Conservation (phyloP, 768 basidiomycete genomes). For the Kwoniella bestiolae region DNA sequence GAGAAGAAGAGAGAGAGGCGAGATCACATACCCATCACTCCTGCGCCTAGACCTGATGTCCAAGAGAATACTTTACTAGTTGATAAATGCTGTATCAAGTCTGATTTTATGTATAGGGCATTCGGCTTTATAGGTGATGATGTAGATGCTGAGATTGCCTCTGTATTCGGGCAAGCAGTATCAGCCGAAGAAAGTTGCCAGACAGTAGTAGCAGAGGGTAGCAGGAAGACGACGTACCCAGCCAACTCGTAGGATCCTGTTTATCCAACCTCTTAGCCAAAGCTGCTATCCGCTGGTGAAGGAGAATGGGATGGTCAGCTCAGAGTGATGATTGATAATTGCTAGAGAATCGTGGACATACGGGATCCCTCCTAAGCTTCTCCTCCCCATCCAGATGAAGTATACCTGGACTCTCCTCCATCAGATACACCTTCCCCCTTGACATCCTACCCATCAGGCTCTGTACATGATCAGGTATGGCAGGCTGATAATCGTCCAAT, state of each 20-base stretch:
- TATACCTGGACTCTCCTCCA: constrained; percentile 49
- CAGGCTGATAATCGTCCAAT: constrained; percentile 38
- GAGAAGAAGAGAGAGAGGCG: background rate
- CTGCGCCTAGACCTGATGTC: constrained; percentile 42
- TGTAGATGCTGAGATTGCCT: constrained; percentile 32
- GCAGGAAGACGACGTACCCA: constrained; percentile 30
- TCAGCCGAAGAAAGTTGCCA: too few species aligned
- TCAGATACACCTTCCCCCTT: constrained; percentile 47
- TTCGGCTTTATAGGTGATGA: constrained; percentile 42
- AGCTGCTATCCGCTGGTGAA: constrained; percentile 39
- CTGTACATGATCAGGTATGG: constrained; percentile 40
- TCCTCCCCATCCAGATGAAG: constrained; percentile 37
- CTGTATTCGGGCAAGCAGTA: constrained; percentile 23
- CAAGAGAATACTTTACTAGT: constrained; percentile 51
- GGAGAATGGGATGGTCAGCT: background rate
- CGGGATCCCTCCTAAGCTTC: constrained; percentile 41
- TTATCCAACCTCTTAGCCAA: constrained; percentile 44
- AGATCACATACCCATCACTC: constrained; percentile 40
- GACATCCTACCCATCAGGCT: constrained; percentile 48
- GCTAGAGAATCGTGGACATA: constrained; percentile 18
- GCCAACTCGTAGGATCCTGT: constrained; percentile 49
- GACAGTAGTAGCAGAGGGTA: background rate
- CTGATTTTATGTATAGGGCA: constrained; percentile 42
- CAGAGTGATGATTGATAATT: background rate
- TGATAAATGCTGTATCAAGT: constrained; percentile 47